Conservation (phyloP, 768 basidiomycete genomes). For the Hypsizygus marmoreus region DNA sequence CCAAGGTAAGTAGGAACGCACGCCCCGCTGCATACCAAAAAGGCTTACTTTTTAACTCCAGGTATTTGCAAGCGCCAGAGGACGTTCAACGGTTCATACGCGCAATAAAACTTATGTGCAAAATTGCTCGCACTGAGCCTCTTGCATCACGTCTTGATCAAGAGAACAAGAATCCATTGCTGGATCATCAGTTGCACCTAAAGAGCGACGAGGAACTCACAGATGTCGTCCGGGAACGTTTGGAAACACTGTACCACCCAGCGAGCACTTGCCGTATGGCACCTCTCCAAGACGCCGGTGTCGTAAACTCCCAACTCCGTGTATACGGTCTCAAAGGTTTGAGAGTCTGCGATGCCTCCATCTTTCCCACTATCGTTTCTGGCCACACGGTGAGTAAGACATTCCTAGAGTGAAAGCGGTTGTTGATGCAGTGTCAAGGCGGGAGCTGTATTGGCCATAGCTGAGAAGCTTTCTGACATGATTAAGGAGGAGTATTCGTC, state of each 20-base stretch:
- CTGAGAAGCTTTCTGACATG: slow-evolving; percentile 33
- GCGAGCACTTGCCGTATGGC: slow-evolving; percentile 50
- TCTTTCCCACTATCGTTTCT: slow-evolving; percentile 48
- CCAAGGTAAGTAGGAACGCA: slow-evolving; percentile 39
- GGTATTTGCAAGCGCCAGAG: slow-evolving; percentile 42
- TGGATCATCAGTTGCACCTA: slow-evolving; percentile 41
- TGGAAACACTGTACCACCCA: slow-evolving; percentile 53
- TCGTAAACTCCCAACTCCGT: slow-evolving; percentile 37
- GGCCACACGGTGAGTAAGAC: slow-evolving; percentile 45
- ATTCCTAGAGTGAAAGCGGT: neutral
- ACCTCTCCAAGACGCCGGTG: slow-evolving; percentile 38
- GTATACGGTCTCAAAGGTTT: slow-evolving; percentile 45
- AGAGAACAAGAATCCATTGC: slow-evolving; percentile 28
- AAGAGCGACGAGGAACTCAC: slow-evolving; percentile 45
- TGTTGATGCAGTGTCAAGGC: slow-evolving; percentile 16
- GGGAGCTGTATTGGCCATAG: slow-evolving; percentile 32
- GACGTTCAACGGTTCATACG: slow-evolving; percentile 46
- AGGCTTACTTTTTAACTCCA: slow-evolving; percentile 11
- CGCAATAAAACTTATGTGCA: slow-evolving; percentile 39
- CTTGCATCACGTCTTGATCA: slow-evolving; percentile 40
- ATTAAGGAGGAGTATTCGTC: slow-evolving; percentile 27
- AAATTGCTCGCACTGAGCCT: slow-evolving; percentile 41
- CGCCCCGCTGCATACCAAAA: neutral
- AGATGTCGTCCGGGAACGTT: slow-evolving; percentile 39
- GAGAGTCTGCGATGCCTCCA: slow-evolving; percentile 50